These are phyloP conservation scores for Phytophthora meadii DNA, from an alignment of 352 stramenopile genomes.

Conservation along the genomic window DNA sequence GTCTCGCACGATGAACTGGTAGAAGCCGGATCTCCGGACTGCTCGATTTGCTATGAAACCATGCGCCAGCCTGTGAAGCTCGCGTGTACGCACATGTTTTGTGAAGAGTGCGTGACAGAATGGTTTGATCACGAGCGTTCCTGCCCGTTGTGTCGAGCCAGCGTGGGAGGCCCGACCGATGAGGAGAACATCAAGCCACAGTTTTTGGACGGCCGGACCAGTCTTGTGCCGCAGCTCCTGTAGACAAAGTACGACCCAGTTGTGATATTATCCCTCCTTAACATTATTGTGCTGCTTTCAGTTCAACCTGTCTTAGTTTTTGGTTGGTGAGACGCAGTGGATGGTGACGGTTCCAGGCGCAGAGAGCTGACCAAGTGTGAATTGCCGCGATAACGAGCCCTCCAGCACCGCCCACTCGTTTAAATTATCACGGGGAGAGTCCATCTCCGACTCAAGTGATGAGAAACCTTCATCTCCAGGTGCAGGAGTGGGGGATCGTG, in stretches of 20 bases:
- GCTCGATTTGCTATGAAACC: conserved; percentile 84
- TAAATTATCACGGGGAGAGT: conserved; percentile 25
- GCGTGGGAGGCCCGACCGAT: conserved; percentile 39
- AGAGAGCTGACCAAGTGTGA: conserved; percentile 60
- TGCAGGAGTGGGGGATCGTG: conserved; percentile 21
- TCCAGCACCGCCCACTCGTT: conserved; percentile 65
- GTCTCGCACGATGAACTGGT: conserved; percentile 63
- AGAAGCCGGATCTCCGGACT: conserved; percentile 72
- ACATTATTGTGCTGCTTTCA: conserved; percentile 10
- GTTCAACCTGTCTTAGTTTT: conserved; percentile 9
- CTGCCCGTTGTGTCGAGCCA: conserved; percentile 76
- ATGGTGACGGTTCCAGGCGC: conserved; percentile 62
- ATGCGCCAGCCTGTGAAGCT: conserved; percentile 82
- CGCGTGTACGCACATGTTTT: conserved; percentile 84
- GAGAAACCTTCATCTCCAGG: conserved; percentile 1
- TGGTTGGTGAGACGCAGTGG: conserved; percentile 29
- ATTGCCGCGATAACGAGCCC: conserved; percentile 61
- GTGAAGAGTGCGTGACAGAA: conserved; percentile 84
- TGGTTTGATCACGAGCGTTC: conserved; percentile 88
- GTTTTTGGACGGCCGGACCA: conserved; percentile 82
- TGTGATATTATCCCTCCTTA: conserved; percentile 12
- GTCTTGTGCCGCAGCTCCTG: conserved; percentile 76
- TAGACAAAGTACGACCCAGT: conserved; percentile 35
- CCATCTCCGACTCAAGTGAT: background rate
- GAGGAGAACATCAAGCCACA: conserved; percentile 61